Percentiles rank a stretch among this genome's conserved stretches.
Evolutionary conservation across 2,329 filamentous ascomycete species (phyloP).

Genomic region (Diaporthe humulicola): DNA sequence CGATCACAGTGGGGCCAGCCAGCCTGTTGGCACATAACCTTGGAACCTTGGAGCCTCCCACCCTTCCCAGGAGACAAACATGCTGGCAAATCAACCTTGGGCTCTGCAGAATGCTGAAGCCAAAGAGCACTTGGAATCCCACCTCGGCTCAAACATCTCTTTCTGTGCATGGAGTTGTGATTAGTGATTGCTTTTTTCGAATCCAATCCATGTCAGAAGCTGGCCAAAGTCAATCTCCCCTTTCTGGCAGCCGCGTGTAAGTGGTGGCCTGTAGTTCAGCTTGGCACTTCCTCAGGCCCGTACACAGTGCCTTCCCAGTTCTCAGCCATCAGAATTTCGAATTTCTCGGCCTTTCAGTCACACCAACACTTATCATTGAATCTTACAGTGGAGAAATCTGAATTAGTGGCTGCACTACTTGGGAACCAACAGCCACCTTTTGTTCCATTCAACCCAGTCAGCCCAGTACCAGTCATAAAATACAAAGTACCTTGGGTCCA

Average conservation of each 20-base stretch:
- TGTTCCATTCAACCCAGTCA: too few species aligned
- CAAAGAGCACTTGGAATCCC: not conserved
- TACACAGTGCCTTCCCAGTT: not conserved
- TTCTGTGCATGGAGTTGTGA: not conserved
- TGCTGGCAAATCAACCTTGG: not conserved
- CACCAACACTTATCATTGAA: not conserved
- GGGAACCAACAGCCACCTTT: not conserved
- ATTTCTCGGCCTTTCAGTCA: not conserved
- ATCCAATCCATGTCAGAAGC: not conserved
- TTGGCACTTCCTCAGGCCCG: not conserved
- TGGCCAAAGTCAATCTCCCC: not conserved
- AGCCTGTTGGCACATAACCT: not conserved
- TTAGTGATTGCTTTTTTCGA: not conserved
- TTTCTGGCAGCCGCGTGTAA: constrained; percentile 1
- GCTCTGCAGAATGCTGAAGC: not conserved
- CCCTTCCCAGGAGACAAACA: not conserved
- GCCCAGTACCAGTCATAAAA: not conserved
- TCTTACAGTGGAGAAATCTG: not conserved
- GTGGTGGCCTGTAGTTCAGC: constrained; percentile 1
- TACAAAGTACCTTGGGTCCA: not conserved
- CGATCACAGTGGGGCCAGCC: not conserved
- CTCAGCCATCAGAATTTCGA: not conserved
- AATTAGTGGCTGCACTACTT: constrained; percentile 5
- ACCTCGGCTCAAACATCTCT: not conserved
- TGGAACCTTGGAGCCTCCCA: not conserved